A percentile compares a stretch with the other conserved stretches of the same genome.
Conservation (phyloP, 2,329 filamentous ascomycete species). For the Aureobasidium namibiae region DNA sequence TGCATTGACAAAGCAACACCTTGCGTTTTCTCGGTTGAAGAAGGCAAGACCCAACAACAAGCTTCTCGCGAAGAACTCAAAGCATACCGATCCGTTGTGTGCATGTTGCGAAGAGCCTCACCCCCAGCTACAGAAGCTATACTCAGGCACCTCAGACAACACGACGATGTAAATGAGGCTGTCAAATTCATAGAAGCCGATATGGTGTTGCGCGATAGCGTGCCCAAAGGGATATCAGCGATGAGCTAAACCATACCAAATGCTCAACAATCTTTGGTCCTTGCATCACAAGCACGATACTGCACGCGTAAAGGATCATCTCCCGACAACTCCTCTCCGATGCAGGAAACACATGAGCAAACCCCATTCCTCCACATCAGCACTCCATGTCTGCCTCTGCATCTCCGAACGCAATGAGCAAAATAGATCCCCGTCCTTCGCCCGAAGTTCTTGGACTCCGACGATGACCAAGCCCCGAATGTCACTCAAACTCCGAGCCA, state of each 20-base stretch:
- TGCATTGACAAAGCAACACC: not conserved
- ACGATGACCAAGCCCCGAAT: too few relatives aligned
- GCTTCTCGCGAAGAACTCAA: constrained; percentile 6
- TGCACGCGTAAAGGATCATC: too few relatives aligned
- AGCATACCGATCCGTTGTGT: not conserved
- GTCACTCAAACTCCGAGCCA: too few relatives aligned
- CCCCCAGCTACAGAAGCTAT: not conserved
- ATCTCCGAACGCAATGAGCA: too few relatives aligned
- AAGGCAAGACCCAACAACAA: constrained; percentile 10
- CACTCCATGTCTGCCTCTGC: too few relatives aligned
- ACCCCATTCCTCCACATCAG: too few relatives aligned
- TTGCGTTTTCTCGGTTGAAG: constrained; percentile 2
- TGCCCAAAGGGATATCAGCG: too few relatives aligned
- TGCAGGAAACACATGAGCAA: too few relatives aligned
- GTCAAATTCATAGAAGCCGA: not conserved
- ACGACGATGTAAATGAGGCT: not conserved
- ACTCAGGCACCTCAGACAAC: not conserved
- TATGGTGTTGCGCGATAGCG: not conserved
- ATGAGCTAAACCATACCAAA: not conserved
- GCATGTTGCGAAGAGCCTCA: not conserved
- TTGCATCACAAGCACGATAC: not conserved
- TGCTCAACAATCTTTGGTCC: not conserved
- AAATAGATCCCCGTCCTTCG: too few relatives aligned
- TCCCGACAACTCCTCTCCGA: too few relatives aligned
- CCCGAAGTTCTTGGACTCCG: too few relatives aligned